Evolutionary conservation across 257 asterid species (phyloP), one percentile per base, ranked within the genome.

Genomic region (Jacaranda mimosifolia): DNA sequence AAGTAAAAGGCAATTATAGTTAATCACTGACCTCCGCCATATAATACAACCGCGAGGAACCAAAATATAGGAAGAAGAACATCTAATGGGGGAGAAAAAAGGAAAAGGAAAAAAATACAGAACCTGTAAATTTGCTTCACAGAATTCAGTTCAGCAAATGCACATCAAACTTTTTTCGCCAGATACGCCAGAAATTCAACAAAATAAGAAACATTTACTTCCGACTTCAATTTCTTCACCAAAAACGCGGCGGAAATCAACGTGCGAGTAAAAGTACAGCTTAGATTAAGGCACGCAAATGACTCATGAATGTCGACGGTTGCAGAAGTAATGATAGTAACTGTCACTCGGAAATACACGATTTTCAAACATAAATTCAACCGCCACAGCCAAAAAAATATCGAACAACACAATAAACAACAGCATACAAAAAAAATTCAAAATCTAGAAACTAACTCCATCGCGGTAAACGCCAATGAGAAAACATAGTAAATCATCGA

Each of bases 261-360:
- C 60, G 43, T 35, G 15, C 39, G 52, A 48, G 26, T 40, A 63
- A 7, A 17, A 17, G 21, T 7, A 64, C 9, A 19, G 72, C 64
- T 67, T 56, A 76, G 65, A 49, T 21, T 57, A 18, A 67, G 87
- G 79, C 71, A 69, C 67, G 80, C 51, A 70, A 66, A 49, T 40
- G 77, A 76, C 68, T 13, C 74, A 71, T 64, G 77, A 71, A 79
- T 72, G 77, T 14, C 71, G 82, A 56, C 89, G 80, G 86, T 85
- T 82, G 77, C 80, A 45, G 42, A 66, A 62, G 39, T 21, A 69
- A 40, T 49, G 72, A 17, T 7, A 26, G 70, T 67, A 86, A 86
- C 88, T 42, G 88, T 66, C 77, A 65, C 45, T 48, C 57, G 6
- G 8, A 64, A 77, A 83, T 64, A 78, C 87, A 80, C 80, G 68